A percentile compares a stretch with the other conserved stretches of the same genome.
Evolutionary conservation across 495 filamentous ascomycete genomes (phyloP).

Genomic region (Annulohypoxylon bovei): DNA sequence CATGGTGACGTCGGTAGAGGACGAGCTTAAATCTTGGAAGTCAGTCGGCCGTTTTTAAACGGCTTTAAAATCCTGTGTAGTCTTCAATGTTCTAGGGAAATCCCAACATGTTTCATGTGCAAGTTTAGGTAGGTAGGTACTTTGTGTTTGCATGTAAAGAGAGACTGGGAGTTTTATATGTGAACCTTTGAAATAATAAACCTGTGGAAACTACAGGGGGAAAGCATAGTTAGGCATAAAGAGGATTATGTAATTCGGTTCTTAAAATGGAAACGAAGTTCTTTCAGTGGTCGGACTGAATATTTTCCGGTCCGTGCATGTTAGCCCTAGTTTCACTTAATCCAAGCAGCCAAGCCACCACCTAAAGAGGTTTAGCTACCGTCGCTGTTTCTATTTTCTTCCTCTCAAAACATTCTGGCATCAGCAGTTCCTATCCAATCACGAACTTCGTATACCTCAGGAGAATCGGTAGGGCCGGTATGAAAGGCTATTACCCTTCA

Average conservation of each 20-base stretch:
- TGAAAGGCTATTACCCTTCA: slow-evolving; percentile 24
- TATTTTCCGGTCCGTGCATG: slow-evolving; percentile 14
- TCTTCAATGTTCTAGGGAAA: too few species aligned
- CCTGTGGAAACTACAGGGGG: neutral
- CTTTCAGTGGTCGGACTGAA: neutral
- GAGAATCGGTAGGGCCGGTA: slow-evolving; percentile 5
- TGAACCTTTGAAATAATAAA: neutral
- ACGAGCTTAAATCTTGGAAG: neutral
- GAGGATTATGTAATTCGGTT: neutral
- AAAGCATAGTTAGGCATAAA: neutral
- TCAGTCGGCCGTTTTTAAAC: neutral
- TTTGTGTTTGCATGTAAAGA: neutral
- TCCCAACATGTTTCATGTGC: neutral
- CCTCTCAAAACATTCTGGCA: slow-evolving; percentile 16
- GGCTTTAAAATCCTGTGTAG: neutral
- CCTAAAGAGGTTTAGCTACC: slow-evolving; percentile 11
- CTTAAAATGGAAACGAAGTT: neutral
- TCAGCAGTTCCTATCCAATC: slow-evolving; percentile 10
- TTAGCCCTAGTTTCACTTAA: neutral
- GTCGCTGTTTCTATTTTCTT: slow-evolving; percentile 26
- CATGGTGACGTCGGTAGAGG: neutral
- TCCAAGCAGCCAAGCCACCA: neutral
- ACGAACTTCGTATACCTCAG: neutral
- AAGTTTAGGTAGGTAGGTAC: neutral
- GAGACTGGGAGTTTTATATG: neutral